Evolutionary conservation across 2,329 filamentous ascomycete genomes (phyloP), one percentile per base, ranked within the genome.

Genomic region (Aspergillus luchuensis): DNA sequence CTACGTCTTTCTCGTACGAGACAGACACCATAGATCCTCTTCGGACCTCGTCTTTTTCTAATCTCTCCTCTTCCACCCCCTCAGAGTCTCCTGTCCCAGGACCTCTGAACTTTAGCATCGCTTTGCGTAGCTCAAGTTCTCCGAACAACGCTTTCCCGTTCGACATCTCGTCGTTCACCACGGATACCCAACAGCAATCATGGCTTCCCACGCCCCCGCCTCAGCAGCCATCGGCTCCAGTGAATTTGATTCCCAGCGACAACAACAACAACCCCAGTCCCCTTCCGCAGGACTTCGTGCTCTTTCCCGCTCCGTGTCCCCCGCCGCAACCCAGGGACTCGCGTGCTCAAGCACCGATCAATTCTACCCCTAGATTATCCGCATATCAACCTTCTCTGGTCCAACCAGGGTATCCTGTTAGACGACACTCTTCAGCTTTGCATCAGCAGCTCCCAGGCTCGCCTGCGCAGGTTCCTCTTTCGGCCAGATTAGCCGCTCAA

Each of bases 81-180:
- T 76, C 78, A 79, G 77, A 79, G 76, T 70, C 73, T 78, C 75
- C 77, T 77, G 59, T 71, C 63, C 63, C 67, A 74, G 78, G 74
- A 75, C 67, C 78, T 80, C 76, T 80, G 78, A 79, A 79, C 76
- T 76, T 73, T 39, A 72, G 75, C 74, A 72, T 67, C 74, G 73
- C 76, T 66, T 71, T 72, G 73, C 71, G 74, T 78, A 75, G 77
- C 77, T 74, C 74, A 71, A 77, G 74, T 78, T 77, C 77, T 63
- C 63, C 63, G 28, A 67, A 67, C 70, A 74, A 67, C 61, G 73
- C 75, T 72, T 58, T 69, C 61, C 66, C 76, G 72, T 73, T 76
- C 76, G 76, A 79, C 78, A 58, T 74, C 54, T 74, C 72, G 76
- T 79, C 79, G 76, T 80, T 79, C 79, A 79, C 69, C 74, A 81